Evolutionary conservation across 148 eudicot species (phyloP).

Genomic region (Gaultheria prostrata): DNA sequence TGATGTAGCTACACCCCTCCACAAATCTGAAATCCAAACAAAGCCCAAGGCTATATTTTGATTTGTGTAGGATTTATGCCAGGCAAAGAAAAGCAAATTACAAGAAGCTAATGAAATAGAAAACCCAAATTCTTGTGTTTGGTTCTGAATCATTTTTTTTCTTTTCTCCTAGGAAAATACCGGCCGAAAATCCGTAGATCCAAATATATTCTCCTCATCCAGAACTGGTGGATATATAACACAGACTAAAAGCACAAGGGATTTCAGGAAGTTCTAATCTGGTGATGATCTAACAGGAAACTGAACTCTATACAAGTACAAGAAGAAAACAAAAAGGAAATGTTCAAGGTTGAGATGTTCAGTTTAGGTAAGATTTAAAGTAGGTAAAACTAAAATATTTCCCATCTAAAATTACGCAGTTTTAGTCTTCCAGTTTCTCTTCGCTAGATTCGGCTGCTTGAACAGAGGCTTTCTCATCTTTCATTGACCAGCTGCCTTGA

Average conservation of each 20-base stretch:
- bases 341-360: background rate
- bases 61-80: too few species aligned
- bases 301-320: conserved; percentile 6
- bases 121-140: background rate
- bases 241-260: background rate
- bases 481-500: conserved; percentile 16
- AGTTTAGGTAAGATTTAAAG: background rate
- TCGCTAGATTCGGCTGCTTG: conserved; percentile 13
- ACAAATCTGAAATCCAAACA: too few species aligned
- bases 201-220: background rate
- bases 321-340: background rate
- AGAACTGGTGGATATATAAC: background rate
- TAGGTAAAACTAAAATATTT: background rate
- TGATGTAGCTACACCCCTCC: too few species aligned
- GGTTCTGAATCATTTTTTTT: background rate
- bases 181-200: background rate
- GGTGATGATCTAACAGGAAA: background rate
- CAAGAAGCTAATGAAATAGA: background rate
- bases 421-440: conserved; percentile 17
- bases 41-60: too few species aligned
- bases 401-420: background rate
- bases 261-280: background rate
- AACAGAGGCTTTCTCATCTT: conserved; percentile 11
- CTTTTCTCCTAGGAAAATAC: background rate
- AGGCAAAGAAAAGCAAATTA: background rate